A percentile compares a stretch with the other conserved stretches of the same genome.
Conservation (phyloP, 2,329 filamentous ascomycete species). For the Calonectria pseudoturangicola region DNA sequence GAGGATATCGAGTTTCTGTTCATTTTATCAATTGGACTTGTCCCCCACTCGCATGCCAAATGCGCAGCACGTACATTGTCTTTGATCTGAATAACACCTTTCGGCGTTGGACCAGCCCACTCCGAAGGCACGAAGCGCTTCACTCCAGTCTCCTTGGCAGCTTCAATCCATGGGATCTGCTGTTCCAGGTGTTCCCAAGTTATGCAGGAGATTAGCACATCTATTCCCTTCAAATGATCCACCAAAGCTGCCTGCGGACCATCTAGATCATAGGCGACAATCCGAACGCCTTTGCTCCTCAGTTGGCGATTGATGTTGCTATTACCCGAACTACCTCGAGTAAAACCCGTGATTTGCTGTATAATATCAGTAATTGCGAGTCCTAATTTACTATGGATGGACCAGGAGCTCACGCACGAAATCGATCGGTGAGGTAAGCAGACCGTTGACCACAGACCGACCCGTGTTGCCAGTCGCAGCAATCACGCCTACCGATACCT, state of each 20-base stretch:
- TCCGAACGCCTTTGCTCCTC: neutral
- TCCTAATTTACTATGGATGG: no score
- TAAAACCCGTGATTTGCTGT: neutral
- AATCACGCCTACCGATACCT: neutral
- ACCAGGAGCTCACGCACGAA: neutral
- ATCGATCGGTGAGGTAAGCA: neutral
- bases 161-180: neutral
- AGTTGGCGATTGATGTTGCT: neutral
- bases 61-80: neutral
- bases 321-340: neutral
- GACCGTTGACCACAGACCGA: neutral
- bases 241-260: neutral
- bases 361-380: neutral
- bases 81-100: slow-evolving; percentile 3
- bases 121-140: slow-evolving; percentile 4
- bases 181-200: neutral
- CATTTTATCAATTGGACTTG: neutral
- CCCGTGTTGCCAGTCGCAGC: neutral
- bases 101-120: neutral
- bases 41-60: neutral
- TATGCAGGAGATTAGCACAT: neutral
- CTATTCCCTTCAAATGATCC: neutral
- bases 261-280: neutral
- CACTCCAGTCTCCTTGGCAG: neutral
- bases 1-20: neutral